phyloP scores from a whole-genome alignment of 225 moss, liverwort and hornwort species.

The Takakia lepidozioides region DNA sequence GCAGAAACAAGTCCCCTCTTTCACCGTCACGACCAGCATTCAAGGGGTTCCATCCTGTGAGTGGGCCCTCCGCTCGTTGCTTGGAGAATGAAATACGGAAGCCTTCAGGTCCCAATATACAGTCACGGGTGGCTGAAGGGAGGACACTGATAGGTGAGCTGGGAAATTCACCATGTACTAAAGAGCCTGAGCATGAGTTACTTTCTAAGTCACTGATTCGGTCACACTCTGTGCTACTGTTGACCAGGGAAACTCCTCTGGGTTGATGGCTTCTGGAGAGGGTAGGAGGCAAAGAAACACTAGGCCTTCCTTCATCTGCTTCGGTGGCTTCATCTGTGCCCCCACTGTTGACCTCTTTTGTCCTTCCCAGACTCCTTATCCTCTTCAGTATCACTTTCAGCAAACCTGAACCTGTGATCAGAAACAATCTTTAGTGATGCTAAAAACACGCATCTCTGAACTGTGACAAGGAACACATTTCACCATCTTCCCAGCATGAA shows the following conservation, averaged over 20 bases:
- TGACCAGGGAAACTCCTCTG: too few species aligned
- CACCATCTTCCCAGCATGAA: background rate
- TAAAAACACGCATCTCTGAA: too few species aligned
- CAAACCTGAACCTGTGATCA: background rate
- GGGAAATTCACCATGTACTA: slow-evolving; percentile 19
- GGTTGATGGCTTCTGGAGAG: slow-evolving; percentile 10
- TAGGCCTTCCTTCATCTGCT: slow-evolving; percentile 7
- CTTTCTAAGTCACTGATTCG: slow-evolving; percentile 24
- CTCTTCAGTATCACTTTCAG: slow-evolving; percentile 28
- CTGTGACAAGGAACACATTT: background rate
- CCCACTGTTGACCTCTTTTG: slow-evolving; percentile 17
- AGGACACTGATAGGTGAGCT: slow-evolving; percentile 24
- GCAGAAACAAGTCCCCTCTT: slow-evolving; percentile 42
- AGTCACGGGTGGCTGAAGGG: slow-evolving; percentile 23
- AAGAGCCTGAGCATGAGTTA: slow-evolving; percentile 37
- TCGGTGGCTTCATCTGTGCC: slow-evolving; percentile 7
- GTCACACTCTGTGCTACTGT: too few species aligned
- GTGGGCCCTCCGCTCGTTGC: slow-evolving; percentile 24
- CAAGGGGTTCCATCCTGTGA: slow-evolving; percentile 5
- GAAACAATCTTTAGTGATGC: background rate
- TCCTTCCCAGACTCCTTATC: slow-evolving; percentile 30
- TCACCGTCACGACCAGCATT: slow-evolving; percentile 7
- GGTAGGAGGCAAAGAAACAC: slow-evolving; percentile 11
- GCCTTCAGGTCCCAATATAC: slow-evolving; percentile 34
- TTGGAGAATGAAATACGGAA: slow-evolving; percentile 44